phyloP scores from a whole-genome alignment of 208 protist genomes.

The Phytomonas francai region DNA sequence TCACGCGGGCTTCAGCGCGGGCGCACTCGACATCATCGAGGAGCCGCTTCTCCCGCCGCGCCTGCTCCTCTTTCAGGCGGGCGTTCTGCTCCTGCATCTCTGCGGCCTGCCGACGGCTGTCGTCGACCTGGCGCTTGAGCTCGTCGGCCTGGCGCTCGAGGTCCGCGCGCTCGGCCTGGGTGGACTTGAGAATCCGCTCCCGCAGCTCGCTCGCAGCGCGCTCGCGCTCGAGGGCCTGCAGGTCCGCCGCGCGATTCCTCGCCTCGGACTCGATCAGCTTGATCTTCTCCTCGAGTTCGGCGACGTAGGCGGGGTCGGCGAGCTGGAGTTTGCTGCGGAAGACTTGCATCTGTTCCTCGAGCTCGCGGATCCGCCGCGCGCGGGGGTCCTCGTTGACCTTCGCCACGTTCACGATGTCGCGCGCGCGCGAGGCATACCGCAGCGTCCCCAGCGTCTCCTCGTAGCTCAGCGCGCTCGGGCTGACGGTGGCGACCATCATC shows the following conservation, averaged over 20 bases:
- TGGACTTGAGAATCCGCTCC: constrained; percentile 34
- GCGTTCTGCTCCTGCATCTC: constrained; percentile 19
- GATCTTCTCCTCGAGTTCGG: constrained; percentile 46
- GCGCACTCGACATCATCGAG: constrained; percentile 15
- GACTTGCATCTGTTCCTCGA: constrained; percentile 42
- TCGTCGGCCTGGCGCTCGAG: constrained; percentile 13
- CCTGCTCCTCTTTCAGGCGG: constrained; percentile 22
- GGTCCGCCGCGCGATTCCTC: constrained; percentile 43
- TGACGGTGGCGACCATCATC: constrained; percentile 90
- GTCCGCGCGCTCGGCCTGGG: constrained; percentile 30
- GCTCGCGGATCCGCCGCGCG: constrained; percentile 45
- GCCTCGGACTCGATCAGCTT: constrained; percentile 45
- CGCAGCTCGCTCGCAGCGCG: constrained; percentile 34
- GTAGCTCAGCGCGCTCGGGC: constrained; percentile 63
- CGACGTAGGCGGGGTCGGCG: constrained; percentile 28
- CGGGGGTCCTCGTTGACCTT: constrained; percentile 58
- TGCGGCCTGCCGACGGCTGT: constrained; percentile 20
- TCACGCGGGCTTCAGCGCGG: not conserved
- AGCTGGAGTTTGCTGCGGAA: constrained; percentile 26
- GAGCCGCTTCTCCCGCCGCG: constrained; percentile 17
- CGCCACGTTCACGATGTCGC: constrained; percentile 53
- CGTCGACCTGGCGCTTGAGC: constrained; percentile 19
- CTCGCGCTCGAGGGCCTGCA: constrained; percentile 47
- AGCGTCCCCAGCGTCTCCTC: constrained; percentile 86
- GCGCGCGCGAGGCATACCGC: constrained; percentile 65